These are phyloP conservation scores for Amauroascus niger DNA, from an alignment of 2,329 filamentous ascomycete genomes.

Conservation along the genomic window DNA sequence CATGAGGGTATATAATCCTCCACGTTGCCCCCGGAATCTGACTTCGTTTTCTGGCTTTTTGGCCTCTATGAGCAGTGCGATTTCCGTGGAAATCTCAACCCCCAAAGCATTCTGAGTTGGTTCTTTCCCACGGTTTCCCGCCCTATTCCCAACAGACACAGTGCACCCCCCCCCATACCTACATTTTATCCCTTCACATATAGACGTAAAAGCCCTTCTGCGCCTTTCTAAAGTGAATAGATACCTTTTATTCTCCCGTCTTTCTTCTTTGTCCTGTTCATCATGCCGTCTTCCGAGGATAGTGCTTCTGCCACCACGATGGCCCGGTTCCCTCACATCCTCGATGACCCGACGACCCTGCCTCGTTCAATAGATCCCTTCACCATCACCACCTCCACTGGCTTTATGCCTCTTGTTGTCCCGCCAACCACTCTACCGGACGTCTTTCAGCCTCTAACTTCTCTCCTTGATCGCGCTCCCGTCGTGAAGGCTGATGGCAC, in stretches of 20 bases:
- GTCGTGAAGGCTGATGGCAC: constrained; percentile 63
- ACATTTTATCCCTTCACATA: neutral
- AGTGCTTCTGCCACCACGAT: constrained; percentile 28
- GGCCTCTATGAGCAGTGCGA: constrained; percentile 6
- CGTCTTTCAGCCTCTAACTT: constrained; percentile 64
- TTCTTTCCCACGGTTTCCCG: neutral
- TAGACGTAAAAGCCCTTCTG: neutral
- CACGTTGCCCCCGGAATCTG: constrained; percentile 4
- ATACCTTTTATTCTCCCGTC: neutral
- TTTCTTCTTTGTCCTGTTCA: constrained; percentile 13
- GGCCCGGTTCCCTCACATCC: constrained; percentile 36
- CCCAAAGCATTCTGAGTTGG: neutral
- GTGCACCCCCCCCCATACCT: neutral
- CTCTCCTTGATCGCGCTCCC: constrained; percentile 65
- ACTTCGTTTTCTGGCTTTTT: constrained; percentile 14
- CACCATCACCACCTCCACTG: constrained; percentile 40
- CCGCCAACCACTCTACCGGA: constrained; percentile 50
- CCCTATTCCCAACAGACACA: neutral
- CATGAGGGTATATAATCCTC: constrained; percentile 34
- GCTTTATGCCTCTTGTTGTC: constrained; percentile 36
- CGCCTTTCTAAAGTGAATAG: neutral
- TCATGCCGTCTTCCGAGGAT: constrained; percentile 30
- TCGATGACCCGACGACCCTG: constrained; percentile 35
- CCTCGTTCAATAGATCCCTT: constrained; percentile 38
- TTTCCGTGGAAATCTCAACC: constrained; percentile 2